These are phyloP conservation scores for Tephrocybe sp. DNA, from an alignment of 768 basidiomycete genomes.

Conservation along the genomic window DNA sequence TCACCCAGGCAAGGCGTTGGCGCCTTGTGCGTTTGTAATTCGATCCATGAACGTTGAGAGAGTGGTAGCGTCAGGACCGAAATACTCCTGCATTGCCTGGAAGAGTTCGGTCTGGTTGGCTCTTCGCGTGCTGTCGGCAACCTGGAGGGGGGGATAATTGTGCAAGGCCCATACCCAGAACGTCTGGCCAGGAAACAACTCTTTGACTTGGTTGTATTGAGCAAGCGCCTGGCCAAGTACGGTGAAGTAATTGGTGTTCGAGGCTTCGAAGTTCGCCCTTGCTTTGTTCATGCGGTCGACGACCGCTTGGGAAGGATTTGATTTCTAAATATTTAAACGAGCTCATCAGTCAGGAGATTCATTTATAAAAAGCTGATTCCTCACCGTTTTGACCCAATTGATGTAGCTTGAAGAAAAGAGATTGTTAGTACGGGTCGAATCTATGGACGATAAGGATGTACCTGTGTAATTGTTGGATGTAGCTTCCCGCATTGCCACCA, in stretches of 20 bases:
- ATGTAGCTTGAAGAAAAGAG: background rate
- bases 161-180: background rate
- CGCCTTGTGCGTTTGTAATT: background rate
- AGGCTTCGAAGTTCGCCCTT: background rate
- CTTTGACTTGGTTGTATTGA: background rate
- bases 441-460: background rate
- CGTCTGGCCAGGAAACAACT: background rate
- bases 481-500: background rate
- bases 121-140: background rate
- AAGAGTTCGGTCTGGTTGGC: background rate
- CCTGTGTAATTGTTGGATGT: conserved; percentile 4
- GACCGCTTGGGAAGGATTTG: background rate
- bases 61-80: background rate
- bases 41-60: background rate
- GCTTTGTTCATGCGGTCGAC: background rate
- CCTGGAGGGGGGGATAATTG: background rate
- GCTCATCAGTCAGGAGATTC: background rate
- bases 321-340: background rate
- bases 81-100: background rate
- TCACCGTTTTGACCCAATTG: background rate
- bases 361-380: background rate
- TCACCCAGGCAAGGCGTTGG: background rate
- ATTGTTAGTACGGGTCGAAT: background rate
- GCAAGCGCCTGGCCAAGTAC: background rate
- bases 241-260: background rate